Percentiles rank a stretch among this genome's conserved stretches.
Conservation (phyloP, 2,329 filamentous ascomycete genomes). For the Ophiostoma populinum region DNA sequence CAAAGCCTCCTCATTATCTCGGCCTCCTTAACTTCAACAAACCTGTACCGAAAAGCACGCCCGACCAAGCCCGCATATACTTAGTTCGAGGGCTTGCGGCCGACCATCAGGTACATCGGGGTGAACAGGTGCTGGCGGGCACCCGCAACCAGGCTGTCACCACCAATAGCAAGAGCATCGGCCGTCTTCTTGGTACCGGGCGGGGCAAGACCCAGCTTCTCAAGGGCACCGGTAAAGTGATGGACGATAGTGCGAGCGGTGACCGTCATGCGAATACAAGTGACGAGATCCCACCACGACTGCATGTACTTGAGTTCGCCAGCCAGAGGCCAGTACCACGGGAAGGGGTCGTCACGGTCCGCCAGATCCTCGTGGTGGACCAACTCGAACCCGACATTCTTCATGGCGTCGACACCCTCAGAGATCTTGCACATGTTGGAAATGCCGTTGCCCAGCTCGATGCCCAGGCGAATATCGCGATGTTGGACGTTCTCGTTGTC, state of each 20-base stretch:
- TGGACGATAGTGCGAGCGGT: slow-evolving; percentile 61
- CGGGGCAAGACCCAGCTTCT: slow-evolving; percentile 59
- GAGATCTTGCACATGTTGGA: slow-evolving; percentile 78
- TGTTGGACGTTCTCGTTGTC: slow-evolving; percentile 77
- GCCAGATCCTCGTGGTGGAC: slow-evolving; percentile 77
- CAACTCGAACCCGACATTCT: slow-evolving; percentile 73
- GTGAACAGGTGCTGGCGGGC: slow-evolving; percentile 86
- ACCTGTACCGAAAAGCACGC: neutral
- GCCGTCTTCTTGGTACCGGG: slow-evolving; percentile 87
- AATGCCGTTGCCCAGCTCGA: slow-evolving; percentile 92
- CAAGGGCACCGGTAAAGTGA: slow-evolving; percentile 57
- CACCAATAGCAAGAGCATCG: slow-evolving; percentile 66
- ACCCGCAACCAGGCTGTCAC: slow-evolving; percentile 73
- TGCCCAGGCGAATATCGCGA: slow-evolving; percentile 79
- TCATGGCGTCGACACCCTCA: slow-evolving; percentile 68
- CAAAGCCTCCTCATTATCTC: slow-evolving; percentile 6
- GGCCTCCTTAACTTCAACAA: neutral
- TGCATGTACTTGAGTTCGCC: slow-evolving; percentile 74
- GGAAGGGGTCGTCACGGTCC: slow-evolving; percentile 52
- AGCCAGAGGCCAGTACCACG: slow-evolving; percentile 89
- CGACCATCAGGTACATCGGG: slow-evolving; percentile 96
- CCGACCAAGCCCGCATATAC: no score
- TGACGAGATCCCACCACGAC: slow-evolving; percentile 62
- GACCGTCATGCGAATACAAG: slow-evolving; percentile 78
- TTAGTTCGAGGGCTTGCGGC: slow-evolving; percentile 49